Evolutionary conservation across 176 grass and related monocot genomes (phyloP).

Genomic region (Chrysopogon serrulatus): DNA sequence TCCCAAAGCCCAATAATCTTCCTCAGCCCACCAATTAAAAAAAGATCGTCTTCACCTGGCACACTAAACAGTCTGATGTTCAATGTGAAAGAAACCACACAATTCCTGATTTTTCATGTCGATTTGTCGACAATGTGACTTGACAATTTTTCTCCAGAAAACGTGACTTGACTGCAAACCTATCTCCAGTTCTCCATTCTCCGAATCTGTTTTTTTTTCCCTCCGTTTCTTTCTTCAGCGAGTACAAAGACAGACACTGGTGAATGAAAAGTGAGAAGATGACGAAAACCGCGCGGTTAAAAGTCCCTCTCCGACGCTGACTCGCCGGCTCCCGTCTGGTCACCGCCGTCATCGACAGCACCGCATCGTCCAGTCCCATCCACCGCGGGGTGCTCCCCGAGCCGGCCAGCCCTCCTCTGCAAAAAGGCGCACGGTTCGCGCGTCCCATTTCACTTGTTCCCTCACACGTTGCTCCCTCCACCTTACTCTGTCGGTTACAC

Average conservation of each 20-base stretch:
- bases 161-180: not conserved
- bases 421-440: conserved; percentile 3
- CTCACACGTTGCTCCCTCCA: not conserved
- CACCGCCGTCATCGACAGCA: not conserved
- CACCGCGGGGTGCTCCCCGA: not conserved
- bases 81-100: not conserved
- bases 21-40: not conserved
- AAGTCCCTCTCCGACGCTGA: conserved; percentile 10
- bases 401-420: not conserved
- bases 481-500: not conserved
- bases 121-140: not conserved
- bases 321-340: not conserved
- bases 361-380: not conserved
- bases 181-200: not conserved
- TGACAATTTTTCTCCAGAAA: not conserved
- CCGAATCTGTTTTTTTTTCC: not conserved
- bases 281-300: not conserved
- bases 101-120: not conserved
- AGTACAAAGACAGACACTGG: not conserved
- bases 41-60: not conserved
- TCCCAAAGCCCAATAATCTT: not conserved
- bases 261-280: not conserved
- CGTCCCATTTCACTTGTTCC: conserved; percentile 2
- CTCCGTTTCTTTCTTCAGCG: not conserved
- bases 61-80: not conserved